phyloP scores from a whole-genome alignment of 108 stramenopile species.

The Stephanodiscus minutulus region DNA sequence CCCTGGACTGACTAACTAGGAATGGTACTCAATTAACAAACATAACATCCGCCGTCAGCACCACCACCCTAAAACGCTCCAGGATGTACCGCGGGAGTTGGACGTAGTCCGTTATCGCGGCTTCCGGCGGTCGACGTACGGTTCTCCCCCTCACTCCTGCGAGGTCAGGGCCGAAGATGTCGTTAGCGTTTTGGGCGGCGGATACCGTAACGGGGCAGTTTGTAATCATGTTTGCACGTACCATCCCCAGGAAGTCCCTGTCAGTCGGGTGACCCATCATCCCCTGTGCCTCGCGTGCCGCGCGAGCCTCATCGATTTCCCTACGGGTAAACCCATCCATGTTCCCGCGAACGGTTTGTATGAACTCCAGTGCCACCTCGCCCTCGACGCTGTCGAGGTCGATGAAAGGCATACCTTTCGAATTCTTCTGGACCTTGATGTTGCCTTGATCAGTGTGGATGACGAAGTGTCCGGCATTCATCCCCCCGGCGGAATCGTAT shows the following conservation, averaged over 20 bases:
- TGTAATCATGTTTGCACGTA: neutral
- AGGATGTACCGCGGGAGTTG: neutral
- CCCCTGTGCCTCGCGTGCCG: no score
- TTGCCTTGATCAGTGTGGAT: no score
- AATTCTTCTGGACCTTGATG: no score
- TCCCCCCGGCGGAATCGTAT: no score
- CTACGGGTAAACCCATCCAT: conserved; percentile 17
- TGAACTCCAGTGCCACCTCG: no score
- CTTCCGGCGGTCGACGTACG: neutral
- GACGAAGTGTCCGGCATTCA: no score
- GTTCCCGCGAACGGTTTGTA: conserved; percentile 7
- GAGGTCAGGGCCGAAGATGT: neutral
- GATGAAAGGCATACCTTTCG: no score
- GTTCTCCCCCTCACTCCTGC: conserved; percentile 2
- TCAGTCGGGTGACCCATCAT: no score
- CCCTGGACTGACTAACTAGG: conserved; percentile 23
- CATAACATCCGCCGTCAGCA: neutral
- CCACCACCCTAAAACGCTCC: neutral
- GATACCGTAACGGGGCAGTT: neutral
- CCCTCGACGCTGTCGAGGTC: no score
- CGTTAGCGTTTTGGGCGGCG: neutral
- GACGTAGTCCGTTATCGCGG: neutral
- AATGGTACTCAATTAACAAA: conserved; percentile 45
- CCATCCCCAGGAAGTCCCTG: neutral
- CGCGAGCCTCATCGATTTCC: neutral